These are phyloP conservation scores for Paraglomus occultum DNA, from an alignment of 192 early-diverging fungal species.

Conservation along the genomic window DNA sequence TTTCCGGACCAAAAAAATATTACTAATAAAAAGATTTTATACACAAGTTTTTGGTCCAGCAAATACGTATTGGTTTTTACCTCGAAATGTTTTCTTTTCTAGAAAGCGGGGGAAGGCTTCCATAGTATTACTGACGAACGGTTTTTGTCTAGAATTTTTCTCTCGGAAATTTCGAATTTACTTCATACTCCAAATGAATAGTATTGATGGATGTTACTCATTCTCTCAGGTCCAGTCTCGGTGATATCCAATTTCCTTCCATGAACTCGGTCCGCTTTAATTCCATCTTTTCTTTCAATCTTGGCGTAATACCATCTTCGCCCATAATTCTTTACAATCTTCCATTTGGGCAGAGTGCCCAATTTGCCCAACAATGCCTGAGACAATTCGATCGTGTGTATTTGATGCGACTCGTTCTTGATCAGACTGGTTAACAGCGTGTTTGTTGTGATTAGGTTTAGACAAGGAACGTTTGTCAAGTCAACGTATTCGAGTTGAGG, in stretches of 20 bases:
- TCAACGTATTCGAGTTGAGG: slow-evolving; percentile 13
- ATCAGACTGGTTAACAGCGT: neutral
- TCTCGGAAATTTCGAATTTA: neutral
- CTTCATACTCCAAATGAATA: slow-evolving; percentile 11
- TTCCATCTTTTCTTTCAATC: no score
- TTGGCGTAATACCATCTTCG: slow-evolving; percentile 17
- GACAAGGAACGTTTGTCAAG: neutral
- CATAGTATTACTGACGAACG: no score
- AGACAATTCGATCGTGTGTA: slow-evolving; percentile 8
- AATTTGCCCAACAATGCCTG: slow-evolving; percentile 11
- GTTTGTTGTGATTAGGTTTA: neutral
- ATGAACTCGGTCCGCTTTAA: slow-evolving; percentile 1
- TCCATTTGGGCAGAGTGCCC: neutral
- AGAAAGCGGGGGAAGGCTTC: no score
- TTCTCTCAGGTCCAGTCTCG: neutral
- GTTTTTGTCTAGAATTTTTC: no score
- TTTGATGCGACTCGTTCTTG: neutral
- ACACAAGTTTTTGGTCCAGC: no score
- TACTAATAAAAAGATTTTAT: no score
- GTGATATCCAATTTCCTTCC: slow-evolving; percentile 16
- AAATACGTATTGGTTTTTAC: no score
- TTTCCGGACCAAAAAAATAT: no score
- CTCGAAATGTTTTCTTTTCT: no score
- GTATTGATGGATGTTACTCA: slow-evolving; percentile 20
- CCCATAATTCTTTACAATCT: neutral